Evolutionary conservation across 2,329 filamentous ascomycete genomes (phyloP), one percentile per base, ranked within the genome.

Genomic region (Talaromyces sp.): DNA sequence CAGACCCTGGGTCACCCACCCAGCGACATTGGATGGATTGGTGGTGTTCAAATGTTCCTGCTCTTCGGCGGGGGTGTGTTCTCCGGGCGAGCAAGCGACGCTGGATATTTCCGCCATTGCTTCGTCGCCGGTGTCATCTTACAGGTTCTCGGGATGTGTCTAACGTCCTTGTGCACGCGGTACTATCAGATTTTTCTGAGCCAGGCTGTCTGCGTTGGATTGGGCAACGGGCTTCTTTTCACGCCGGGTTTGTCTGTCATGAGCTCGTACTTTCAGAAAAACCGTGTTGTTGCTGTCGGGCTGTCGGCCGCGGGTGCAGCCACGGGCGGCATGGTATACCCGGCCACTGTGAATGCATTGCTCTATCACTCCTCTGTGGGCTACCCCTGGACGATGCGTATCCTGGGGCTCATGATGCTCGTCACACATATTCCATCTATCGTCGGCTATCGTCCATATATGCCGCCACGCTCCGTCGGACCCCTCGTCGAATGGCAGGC

Each of bases 101-200:
- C 75, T n/a, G 77, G 78, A 4, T 75, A 76, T 58, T 75, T 78
- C 60, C 69, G 70, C 5, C 54, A 63, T 3, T 65, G 72, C 3
- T 65, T 71, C 5, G 17, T 68, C 3, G 13, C 58, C 10, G 73
- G 73, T 1, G 63, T 74, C 41, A 58, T 75, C 6, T 55, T 80
- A 10, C 65, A 70, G 8, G 64, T 81, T 0, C 41, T 80, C 0
- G 80, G 80, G 7, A 74, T 78, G 38, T 77, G 82, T 64, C 74
- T 75, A 64, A 78, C 79, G 7, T 80, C 78, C 46, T 68, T 80
- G 0, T 67, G 73, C 8, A 76, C 67, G 0, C 63, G 67, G 19
- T 82, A 81, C 65, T 82, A 77, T 74, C 79, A 82, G 64, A 70
- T 83, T 0, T 73, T 83, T 29, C 73, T 84, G 2, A 67, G 77